These are phyloP conservation scores for Penicillium riverlandense DNA, from an alignment of 495 filamentous ascomycete species.

Conservation along the genomic window DNA sequence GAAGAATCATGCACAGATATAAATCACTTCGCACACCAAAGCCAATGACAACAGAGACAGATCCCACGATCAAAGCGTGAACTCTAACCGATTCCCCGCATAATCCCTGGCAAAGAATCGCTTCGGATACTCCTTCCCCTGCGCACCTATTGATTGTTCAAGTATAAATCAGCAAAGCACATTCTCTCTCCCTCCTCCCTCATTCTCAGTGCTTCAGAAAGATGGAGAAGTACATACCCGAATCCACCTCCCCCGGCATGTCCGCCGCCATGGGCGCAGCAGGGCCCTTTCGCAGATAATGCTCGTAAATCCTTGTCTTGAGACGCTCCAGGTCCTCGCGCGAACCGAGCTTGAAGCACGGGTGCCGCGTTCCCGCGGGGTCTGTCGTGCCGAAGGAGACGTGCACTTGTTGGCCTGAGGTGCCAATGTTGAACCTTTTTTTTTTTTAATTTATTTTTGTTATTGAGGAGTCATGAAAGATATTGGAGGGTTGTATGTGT, in stretches of 20 bases:
- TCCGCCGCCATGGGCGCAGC: slow-evolving; percentile 48
- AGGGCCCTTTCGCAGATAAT: slow-evolving; percentile 39
- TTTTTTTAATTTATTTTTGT: background rate
- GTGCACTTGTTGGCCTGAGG: slow-evolving; percentile 54
- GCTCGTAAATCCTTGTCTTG: slow-evolving; percentile 45
- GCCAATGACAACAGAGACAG: too few relatives aligned
- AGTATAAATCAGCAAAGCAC: background rate
- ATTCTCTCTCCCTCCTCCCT: too few relatives aligned
- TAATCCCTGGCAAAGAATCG: slow-evolving; percentile 59
- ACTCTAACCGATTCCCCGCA: slow-evolving; percentile 57
- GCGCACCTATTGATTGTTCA: slow-evolving; percentile 23
- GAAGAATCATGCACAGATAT: too few relatives aligned
- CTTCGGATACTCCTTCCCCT: slow-evolving; percentile 51
- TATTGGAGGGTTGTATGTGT: too few relatives aligned
- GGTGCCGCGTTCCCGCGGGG: slow-evolving; percentile 39
- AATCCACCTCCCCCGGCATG: slow-evolving; percentile 43
- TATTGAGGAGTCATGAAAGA: too few relatives aligned
- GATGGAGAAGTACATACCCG: slow-evolving; percentile 30
- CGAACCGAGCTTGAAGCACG: slow-evolving; percentile 47
- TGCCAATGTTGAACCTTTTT: slow-evolving; percentile 48
- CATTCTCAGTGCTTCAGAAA: too few relatives aligned
- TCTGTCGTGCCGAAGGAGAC: slow-evolving; percentile 46
- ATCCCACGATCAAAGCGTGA: slow-evolving; percentile 19
- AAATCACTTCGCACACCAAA: too few relatives aligned
- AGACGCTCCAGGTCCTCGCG: slow-evolving; percentile 38